Evolutionary conservation across 2,329 filamentous ascomycete species (phyloP), one percentile per base, ranked within the genome.

Genomic region (Epichloe bromicola): DNA sequence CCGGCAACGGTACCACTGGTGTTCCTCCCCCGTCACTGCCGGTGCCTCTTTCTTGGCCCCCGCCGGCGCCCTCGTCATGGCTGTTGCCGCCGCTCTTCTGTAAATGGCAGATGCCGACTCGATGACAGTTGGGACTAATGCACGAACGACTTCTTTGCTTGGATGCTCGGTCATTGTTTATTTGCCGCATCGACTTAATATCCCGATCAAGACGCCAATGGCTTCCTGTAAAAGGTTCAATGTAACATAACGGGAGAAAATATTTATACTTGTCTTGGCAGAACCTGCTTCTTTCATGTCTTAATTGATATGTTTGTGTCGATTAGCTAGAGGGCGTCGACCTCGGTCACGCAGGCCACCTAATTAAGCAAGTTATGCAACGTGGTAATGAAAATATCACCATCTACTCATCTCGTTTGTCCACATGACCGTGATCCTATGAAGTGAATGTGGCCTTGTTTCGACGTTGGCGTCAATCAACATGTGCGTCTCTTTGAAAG

Each of bases 11-110:
- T 11, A 49, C 46, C 19, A 33, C 52, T 23, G 37, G 12, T 33
- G 34, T 34, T 7, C 20, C 45, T n/a, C 51, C 56, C 56, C 43
- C 36, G 42, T 56, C 45, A 54, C 55, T 2, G 55, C 54, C 12
- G 56, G 56, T 34, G 56, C 56, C 38, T 44, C 56, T 34, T 19
- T 54, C 42, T 19, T 56, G 34, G 55, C 54, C 3, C 55, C 55
- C 15, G 54, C 54, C 12, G 55, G 55, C 23, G 54, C 48, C 17
- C 36, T 57, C 34, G 55, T 44, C 48, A 46, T 57, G 49, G 55
- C 55, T 44, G 48, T 54, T 11, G 53, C 47, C 39, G 56, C 50
- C 20, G 52, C 49, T 43, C 46, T 53, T 19, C 20, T 53, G 46
- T 53, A 51, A 51, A 47, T 44, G 10, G 11, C 33, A 20, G 41